phyloP scores from a whole-genome alignment of 768 basidiomycete species.

The Rhizopogon vinicolor region DNA sequence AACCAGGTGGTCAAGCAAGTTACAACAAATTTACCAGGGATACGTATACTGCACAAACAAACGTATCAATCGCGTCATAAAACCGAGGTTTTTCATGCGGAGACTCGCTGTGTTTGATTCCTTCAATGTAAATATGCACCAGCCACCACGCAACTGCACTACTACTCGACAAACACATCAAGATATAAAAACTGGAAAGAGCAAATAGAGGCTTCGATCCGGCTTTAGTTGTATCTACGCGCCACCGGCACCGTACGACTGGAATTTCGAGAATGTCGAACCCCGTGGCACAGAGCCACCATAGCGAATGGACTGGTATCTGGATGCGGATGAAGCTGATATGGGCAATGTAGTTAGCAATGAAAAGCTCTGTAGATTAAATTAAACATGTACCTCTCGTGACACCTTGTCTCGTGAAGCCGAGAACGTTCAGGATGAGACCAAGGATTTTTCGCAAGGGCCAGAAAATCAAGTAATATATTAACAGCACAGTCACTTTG shows the following conservation, averaged over 20 bases:
- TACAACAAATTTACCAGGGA: too few species aligned
- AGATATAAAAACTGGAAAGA: background rate
- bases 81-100: too few species aligned
- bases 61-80: too few species aligned
- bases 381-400: background rate
- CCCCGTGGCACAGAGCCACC: constrained; percentile 1
- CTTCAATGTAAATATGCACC: too few species aligned
- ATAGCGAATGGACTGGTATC: constrained; percentile 1
- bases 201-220: background rate
- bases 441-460: background rate
- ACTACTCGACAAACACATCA: background rate
- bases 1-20: too few species aligned
- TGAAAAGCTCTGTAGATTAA: too few species aligned
- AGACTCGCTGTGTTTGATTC: too few species aligned
- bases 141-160: too few species aligned
- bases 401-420: background rate
- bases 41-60: too few species aligned
- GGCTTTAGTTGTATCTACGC: too few species aligned
- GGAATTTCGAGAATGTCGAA: constrained; percentile 2
- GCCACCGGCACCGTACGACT: constrained; percentile 2
- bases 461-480: background rate
- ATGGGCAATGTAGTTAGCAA: background rate
- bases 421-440: background rate
- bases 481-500: background rate
- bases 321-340: constrained; percentile 1